Percentiles rank a stretch among this genome's conserved stretches.
Conservation (phyloP, 768 basidiomycete species). For the Rickenella mellea region DNA sequence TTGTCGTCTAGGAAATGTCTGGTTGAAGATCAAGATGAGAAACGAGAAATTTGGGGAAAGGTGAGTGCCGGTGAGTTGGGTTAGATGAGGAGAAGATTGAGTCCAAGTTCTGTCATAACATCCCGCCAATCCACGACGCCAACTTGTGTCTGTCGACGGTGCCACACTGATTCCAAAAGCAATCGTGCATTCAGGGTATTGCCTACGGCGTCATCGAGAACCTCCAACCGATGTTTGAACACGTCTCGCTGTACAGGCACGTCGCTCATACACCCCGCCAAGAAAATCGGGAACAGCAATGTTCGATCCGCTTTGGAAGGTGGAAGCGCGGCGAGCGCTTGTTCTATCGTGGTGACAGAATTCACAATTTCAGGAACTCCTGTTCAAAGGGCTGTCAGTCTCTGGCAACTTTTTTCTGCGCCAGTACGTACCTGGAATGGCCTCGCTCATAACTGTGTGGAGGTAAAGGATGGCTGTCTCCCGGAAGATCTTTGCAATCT, state of each 20-base stretch:
- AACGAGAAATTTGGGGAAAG: no score
- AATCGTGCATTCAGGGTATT: slow-evolving; percentile 48
- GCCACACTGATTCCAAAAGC: slow-evolving; percentile 65
- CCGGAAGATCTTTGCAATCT: slow-evolving; percentile 49
- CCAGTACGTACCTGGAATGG: slow-evolving; percentile 51
- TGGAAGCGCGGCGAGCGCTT: slow-evolving; percentile 42
- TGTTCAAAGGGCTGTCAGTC: slow-evolving; percentile 17
- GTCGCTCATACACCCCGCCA: slow-evolving; percentile 68
- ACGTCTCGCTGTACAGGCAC: slow-evolving; percentile 48
- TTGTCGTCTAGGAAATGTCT: no score
- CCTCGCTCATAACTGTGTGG: slow-evolving; percentile 59
- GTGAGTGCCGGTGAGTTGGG: no score
- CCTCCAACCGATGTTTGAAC: slow-evolving; percentile 46
- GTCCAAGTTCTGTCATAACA: slow-evolving; percentile 38
- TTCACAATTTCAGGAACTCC: slow-evolving; percentile 63
- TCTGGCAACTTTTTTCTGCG: slow-evolving; percentile 1
- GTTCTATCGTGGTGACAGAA: slow-evolving; percentile 46
- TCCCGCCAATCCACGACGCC: slow-evolving; percentile 53
- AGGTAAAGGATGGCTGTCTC: slow-evolving; percentile 61
- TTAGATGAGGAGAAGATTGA: slow-evolving; percentile 45
- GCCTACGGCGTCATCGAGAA: slow-evolving; percentile 47
- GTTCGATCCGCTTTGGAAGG: slow-evolving; percentile 55
- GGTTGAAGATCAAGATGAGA: no score
- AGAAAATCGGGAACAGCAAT: slow-evolving; percentile 62
- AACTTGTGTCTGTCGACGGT: slow-evolving; percentile 47